These are phyloP conservation scores for Colletotrichum brevisporum DNA, from an alignment of 2,329 filamentous ascomycete species.

Conservation along the genomic window DNA sequence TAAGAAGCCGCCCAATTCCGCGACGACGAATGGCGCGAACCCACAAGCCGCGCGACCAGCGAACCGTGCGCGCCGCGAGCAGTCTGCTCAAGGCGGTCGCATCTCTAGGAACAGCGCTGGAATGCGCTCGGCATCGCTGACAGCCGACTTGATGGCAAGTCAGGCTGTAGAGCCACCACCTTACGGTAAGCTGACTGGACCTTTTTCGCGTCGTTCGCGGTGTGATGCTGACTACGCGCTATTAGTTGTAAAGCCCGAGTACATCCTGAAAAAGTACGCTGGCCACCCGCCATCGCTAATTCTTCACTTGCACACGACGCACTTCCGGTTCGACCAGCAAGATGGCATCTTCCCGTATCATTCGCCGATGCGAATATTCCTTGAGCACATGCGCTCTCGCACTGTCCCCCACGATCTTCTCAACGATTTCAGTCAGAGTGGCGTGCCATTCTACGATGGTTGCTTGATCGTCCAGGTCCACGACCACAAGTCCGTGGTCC, in stretches of 20 bases:
- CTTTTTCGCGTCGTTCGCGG: too few species aligned
- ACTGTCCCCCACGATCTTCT: slow-evolving; percentile 93
- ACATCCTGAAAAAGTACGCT: slow-evolving; percentile 87
- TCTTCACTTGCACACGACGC: slow-evolving; percentile 85
- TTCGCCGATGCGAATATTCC: slow-evolving; percentile 86
- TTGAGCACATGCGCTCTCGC: slow-evolving; percentile 82
- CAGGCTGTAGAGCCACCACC: slow-evolving; percentile 63
- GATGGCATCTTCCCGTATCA: slow-evolving; percentile 93
- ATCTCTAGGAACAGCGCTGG: slow-evolving; percentile 66
- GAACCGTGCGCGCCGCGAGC: slow-evolving; percentile 73
- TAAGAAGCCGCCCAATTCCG: slow-evolving; percentile 66
- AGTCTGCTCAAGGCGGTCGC: slow-evolving; percentile 60
- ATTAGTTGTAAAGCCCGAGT: slow-evolving; percentile 79
- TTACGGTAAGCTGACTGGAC: slow-evolving; percentile 59
- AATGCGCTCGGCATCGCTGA: slow-evolving; percentile 63
- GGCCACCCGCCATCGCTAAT: slow-evolving; percentile 85
- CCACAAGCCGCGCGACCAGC: slow-evolving; percentile 59
- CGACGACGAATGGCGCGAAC: slow-evolving; percentile 59
- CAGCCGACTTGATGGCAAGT: slow-evolving; percentile 56
- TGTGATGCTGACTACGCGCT: slow-evolving; percentile 11
- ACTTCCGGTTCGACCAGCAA: slow-evolving; percentile 95
- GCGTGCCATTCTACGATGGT: slow-evolving; percentile 90
- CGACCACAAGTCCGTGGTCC: slow-evolving; percentile 81
- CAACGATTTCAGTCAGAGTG: slow-evolving; percentile 78
- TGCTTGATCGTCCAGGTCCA: slow-evolving; percentile 96